These are phyloP conservation scores for Aspergillus wentii DNA, from an alignment of 495 filamentous ascomycete species.

Conservation along the genomic window DNA sequence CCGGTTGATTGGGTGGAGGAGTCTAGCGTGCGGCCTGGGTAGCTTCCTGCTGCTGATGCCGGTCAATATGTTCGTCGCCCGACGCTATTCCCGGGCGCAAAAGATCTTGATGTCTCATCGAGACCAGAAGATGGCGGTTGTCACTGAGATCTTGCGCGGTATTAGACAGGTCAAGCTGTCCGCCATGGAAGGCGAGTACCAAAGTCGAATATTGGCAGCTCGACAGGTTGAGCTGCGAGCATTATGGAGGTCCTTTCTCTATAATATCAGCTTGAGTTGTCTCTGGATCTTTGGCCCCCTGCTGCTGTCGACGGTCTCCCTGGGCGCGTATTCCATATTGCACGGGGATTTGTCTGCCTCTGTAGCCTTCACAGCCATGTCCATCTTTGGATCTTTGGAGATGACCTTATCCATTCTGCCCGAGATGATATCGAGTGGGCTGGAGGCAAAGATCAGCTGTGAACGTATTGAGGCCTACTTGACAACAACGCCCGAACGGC, in stretches of 20 bases:
- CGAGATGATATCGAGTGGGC: conserved; percentile 62
- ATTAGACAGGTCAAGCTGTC: conserved; percentile 78
- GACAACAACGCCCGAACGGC: conserved; percentile 50
- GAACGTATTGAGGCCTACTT: conserved; percentile 72
- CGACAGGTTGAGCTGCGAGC: conserved; percentile 61
- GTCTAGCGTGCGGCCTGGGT: conserved; percentile 55
- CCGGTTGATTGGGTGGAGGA: conserved; percentile 58
- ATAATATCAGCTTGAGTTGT: conserved; percentile 47
- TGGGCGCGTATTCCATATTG: conserved; percentile 62
- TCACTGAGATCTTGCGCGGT: conserved; percentile 66
- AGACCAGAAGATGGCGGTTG: conserved; percentile 62
- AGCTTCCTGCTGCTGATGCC: conserved; percentile 56
- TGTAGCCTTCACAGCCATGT: conserved; percentile 75
- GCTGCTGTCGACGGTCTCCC: conserved; percentile 63
- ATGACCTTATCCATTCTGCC: conserved; percentile 65
- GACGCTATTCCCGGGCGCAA: conserved; percentile 56
- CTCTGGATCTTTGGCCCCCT: conserved; percentile 76
- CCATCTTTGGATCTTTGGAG: conserved; percentile 69
- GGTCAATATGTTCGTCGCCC: conserved; percentile 58
- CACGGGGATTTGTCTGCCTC: conserved; percentile 62
- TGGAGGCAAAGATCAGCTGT: conserved; percentile 70
- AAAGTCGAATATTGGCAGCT: conserved; percentile 60
- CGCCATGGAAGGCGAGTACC: conserved; percentile 69
- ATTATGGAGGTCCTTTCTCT: conserved; percentile 61
- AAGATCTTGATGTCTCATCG: conserved; percentile 63